Conservation (phyloP, 768 basidiomycete species). For the Glaciozyma martinii region DNA sequence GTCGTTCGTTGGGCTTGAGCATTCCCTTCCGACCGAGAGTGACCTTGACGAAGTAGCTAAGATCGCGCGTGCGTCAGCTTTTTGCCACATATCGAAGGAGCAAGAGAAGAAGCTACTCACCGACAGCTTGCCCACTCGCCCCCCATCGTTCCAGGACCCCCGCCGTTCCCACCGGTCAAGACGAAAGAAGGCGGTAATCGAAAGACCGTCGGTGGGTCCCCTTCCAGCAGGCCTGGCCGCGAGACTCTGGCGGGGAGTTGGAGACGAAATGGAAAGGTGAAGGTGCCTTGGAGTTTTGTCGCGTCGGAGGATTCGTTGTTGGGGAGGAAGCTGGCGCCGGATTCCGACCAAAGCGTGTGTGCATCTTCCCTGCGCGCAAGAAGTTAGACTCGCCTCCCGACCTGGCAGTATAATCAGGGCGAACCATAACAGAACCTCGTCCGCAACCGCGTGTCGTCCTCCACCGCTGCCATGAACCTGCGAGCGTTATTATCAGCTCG, state of each 20-base stretch:
- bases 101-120: not conserved
- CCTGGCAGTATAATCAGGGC: not conserved
- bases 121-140: not conserved
- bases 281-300: slow-evolving; percentile 13
- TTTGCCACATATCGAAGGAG: not conserved
- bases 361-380: not conserved
- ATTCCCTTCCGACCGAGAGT: slow-evolving; percentile 17
- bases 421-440: slow-evolving; percentile 10
- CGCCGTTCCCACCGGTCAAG: not conserved
- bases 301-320: slow-evolving; percentile 17
- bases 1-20: slow-evolving; percentile 25
- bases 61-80: not conserved
- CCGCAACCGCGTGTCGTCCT: slow-evolving; percentile 8
- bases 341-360: not conserved
- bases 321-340: not conserved
- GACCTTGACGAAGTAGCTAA: slow-evolving; percentile 24
- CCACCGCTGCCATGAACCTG: not conserved
- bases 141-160: not conserved
- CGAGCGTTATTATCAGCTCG: not conserved
- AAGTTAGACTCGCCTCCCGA: not conserved
- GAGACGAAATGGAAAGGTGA: slow-evolving; percentile 20
- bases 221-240: not conserved
- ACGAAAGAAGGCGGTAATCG: slow-evolving; percentile 23
- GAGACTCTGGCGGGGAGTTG: not conserved
- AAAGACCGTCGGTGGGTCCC: not conserved